These are phyloP conservation scores for Aspergillus cristatus DNA, from an alignment of 495 filamentous ascomycete species.

Conservation along the genomic window DNA sequence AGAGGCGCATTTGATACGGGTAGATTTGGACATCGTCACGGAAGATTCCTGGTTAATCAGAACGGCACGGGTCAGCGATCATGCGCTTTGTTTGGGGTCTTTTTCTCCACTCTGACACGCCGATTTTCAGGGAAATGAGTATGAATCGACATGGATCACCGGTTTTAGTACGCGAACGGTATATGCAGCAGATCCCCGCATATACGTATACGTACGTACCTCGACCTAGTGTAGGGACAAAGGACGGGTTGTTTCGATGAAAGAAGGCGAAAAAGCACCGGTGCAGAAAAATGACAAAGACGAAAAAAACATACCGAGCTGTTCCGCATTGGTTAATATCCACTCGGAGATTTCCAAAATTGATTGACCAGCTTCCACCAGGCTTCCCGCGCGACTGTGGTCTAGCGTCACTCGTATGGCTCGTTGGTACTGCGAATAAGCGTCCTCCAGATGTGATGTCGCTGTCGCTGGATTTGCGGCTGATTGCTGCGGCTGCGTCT, in stretches of 20 bases:
- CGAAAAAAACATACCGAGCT: conserved; percentile 60
- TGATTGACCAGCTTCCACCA: conserved; percentile 63
- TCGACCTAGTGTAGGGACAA: no score
- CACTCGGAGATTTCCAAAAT: conserved; percentile 76
- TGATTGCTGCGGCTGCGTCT: conserved; percentile 22
- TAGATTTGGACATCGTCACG: conserved; percentile 68
- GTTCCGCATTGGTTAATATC: conserved; percentile 70
- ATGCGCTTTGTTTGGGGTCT: no score
- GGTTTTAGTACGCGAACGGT: no score
- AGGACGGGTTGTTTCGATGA: no score
- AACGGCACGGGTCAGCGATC: no score
- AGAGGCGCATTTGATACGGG: conserved; percentile 65
- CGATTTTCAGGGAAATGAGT: no score
- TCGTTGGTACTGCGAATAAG: conserved; percentile 66
- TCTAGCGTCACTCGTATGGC: conserved; percentile 67
- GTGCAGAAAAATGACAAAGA: no score
- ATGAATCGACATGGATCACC: no score
- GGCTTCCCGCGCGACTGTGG: conserved; percentile 59
- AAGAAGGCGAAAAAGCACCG: no score
- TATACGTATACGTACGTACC: no score
- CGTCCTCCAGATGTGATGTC: conserved; percentile 44
- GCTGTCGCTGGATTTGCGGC: conserved; percentile 4
- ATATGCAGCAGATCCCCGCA: no score
- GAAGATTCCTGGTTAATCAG: conserved; percentile 49
- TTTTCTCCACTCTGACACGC: no score